Evolutionary conservation across 2,329 filamentous ascomycete genomes (phyloP).

Genomic region (Sphaceloma murrayae): DNA sequence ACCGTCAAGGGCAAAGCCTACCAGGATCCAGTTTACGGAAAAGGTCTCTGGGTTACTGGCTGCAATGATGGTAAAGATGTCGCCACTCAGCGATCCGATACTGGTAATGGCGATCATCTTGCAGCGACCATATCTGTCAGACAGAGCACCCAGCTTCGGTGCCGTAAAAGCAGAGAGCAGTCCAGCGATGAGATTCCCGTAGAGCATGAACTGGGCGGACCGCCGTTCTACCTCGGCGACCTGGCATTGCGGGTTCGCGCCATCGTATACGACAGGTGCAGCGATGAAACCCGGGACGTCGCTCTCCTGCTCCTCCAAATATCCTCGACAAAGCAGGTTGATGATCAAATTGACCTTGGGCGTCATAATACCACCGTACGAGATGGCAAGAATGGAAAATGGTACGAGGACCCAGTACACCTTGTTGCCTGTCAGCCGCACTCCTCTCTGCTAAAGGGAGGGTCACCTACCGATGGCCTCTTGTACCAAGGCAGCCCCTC

Average conservation of each 20-base stretch:
- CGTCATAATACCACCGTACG: constrained; percentile 76
- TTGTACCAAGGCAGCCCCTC: constrained; percentile 52
- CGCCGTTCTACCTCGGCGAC: constrained; percentile 67
- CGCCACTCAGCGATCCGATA: constrained; percentile 61
- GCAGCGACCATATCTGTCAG: constrained; percentile 76
- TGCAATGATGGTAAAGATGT: constrained; percentile 68
- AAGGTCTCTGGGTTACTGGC: constrained; percentile 64
- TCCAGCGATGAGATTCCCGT: constrained; percentile 64
- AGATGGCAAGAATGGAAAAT: constrained; percentile 71
- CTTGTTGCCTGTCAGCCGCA: constrained; percentile 28
- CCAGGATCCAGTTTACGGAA: constrained; percentile 67
- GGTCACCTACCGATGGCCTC: constrained; percentile 40
- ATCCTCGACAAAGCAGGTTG: constrained; percentile 70
- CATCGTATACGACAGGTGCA: constrained; percentile 55
- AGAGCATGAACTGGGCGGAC: constrained; percentile 69
- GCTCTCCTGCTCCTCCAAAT: constrained; percentile 59
- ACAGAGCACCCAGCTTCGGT: constrained; percentile 74
- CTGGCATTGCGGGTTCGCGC: constrained; percentile 68
- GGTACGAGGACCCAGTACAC: constrained; percentile 76
- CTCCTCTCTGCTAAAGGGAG: not conserved
- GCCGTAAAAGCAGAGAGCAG: constrained; percentile 69
- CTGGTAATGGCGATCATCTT: constrained; percentile 64
- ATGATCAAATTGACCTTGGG: constrained; percentile 83
- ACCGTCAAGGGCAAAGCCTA: constrained; percentile 72
- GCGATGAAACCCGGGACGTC: constrained; percentile 51